Base-by-base conservation (phyloP, 192 early-diverging fungal species). In the Mortierella hygrophila region DNA sequence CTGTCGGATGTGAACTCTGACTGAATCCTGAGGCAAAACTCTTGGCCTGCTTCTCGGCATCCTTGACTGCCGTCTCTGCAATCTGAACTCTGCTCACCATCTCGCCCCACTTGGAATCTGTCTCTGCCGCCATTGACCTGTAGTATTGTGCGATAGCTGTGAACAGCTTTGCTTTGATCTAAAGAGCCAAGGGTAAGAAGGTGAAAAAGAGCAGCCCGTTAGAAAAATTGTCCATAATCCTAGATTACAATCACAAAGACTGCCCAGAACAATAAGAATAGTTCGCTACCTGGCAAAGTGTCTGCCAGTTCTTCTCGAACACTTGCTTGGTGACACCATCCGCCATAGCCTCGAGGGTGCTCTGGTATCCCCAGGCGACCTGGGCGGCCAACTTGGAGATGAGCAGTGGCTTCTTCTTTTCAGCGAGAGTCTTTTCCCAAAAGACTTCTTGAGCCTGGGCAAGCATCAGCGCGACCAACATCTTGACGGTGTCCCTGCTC, bases 361-460 rank as follows among this genome's bases (percentile, higher is more conserved):
- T 93, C 11, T 90, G 89, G 82, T 99, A 99, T 60, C 91, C 90
- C 88, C 93, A 94, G 3, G 93, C 93, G 13, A 93, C 92, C 80
- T 96, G 95, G 78, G 93, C 94, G 0, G 97, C 97, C 42, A 99
- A 89, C 81, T 99, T 99, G 41, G 98, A 94, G 54, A 98, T 93
- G n/a, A 98, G 89, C 16, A 91, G 91, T 29, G 95, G 95, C 87
- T 94, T 95, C 87, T 98, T 99, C 88, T 96, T 97, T 82, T 97
- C 96, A 9, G 94, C 76, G 18, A 97, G 82, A 35, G 94, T 93
- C 87, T 97, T 97, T 86, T 97, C 97, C 57, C 97, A 80, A 72
- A 96, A 95, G 79, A 95, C 94, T 86, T 99, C 98, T 78, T 99
- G 98, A 1, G 97, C 97, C 88, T 99, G 98, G 1, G 95, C 96